A percentile compares a stretch with the other conserved stretches of the same genome.
phyloP scores from a whole-genome alignment of 2,329 filamentous ascomycete species.

The Massarina eburnea region DNA sequence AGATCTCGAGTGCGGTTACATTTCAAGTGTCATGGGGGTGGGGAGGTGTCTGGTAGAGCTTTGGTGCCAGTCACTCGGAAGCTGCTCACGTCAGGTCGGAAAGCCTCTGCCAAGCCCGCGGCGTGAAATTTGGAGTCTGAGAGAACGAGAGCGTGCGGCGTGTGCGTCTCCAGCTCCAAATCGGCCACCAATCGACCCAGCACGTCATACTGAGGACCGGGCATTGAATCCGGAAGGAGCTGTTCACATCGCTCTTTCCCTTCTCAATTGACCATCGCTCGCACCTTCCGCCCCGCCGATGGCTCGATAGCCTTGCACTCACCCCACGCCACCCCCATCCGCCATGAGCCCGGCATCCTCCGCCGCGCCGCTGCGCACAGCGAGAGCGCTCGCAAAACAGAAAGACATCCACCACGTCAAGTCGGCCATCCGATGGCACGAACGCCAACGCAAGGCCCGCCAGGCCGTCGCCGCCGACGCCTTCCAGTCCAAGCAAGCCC shows the following conservation, averaged over 20 bases:
- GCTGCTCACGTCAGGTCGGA: not conserved
- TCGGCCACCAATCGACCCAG: too few relatives aligned
- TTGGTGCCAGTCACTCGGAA: not conserved
- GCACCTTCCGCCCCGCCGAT: too few relatives aligned
- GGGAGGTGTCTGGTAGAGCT: too few relatives aligned
- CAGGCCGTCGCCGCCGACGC: conserved; percentile 26
- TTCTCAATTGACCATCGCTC: too few relatives aligned
- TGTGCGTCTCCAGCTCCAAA: conserved; percentile 1
- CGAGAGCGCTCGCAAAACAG: conserved; percentile 31
- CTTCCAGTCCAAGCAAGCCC: conserved; percentile 31
- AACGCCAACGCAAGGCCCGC: conserved; percentile 27
- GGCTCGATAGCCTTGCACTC: conserved; percentile 26
- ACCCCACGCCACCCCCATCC: conserved; percentile 57
- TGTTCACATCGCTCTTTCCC: too few relatives aligned
- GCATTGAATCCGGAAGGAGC: too few relatives aligned
- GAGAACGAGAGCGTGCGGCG: too few relatives aligned
- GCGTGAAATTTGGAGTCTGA: conserved; percentile 7
- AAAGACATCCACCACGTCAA: conserved; percentile 48
- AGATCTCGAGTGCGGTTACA: too few relatives aligned
- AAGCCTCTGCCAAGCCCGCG: not conserved
- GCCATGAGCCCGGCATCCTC: conserved; percentile 31
- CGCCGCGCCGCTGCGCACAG: conserved; percentile 17
- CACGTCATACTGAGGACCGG: too few relatives aligned
- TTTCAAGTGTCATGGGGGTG: too few relatives aligned
- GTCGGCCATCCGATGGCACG: conserved; percentile 34